These are phyloP conservation scores for Mucuna pruriens DNA, from an alignment of 306 rosid species.

Conservation along the genomic window DNA sequence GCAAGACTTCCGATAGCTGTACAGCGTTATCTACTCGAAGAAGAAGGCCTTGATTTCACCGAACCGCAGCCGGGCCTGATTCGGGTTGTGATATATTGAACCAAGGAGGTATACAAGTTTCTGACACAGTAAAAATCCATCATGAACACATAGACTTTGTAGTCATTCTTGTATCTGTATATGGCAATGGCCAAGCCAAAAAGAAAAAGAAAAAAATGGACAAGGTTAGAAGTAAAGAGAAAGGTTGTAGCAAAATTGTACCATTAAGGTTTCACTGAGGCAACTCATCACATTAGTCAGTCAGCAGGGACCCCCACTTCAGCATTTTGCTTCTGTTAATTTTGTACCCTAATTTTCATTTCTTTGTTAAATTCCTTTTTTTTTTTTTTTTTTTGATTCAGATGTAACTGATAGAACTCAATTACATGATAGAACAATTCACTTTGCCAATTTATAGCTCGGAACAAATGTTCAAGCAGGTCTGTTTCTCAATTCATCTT, in stretches of 20 bases:
- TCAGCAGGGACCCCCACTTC: conserved; percentile 51
- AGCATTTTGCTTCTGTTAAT: conserved; percentile 56
- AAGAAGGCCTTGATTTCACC: conserved; percentile 85
- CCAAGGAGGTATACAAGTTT: conserved; percentile 67
- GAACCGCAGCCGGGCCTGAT: conserved; percentile 95
- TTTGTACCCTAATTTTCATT: conserved; percentile 67
- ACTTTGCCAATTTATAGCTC: conserved; percentile 39
- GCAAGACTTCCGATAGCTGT: conserved; percentile 88
- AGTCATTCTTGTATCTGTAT: conserved; percentile 89
- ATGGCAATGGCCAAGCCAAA: conserved; percentile 53
- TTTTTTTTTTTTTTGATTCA: conserved; percentile 34
- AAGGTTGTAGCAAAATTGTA: conserved; percentile 58
- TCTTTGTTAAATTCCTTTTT: conserved; percentile 48
- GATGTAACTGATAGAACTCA: conserved; percentile 82
- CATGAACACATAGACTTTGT: conserved; percentile 56
- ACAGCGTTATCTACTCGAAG: conserved; percentile 91
- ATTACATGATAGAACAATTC: conserved; percentile 69
- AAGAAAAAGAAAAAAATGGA: conserved; percentile 36
- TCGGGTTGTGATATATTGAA: conserved; percentile 80
- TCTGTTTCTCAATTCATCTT: neutral
- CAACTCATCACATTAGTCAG: conserved; percentile 54
- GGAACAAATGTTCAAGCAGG: neutral
- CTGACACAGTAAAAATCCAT: conserved; percentile 54
- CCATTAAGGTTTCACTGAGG: conserved; percentile 58
- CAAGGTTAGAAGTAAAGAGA: conserved; percentile 52